A percentile compares a stretch with the other conserved stretches of the same genome.
phyloP scores from a whole-genome alignment of 2,329 filamentous ascomycete genomes.

The Penicillium brasilianum region DNA sequence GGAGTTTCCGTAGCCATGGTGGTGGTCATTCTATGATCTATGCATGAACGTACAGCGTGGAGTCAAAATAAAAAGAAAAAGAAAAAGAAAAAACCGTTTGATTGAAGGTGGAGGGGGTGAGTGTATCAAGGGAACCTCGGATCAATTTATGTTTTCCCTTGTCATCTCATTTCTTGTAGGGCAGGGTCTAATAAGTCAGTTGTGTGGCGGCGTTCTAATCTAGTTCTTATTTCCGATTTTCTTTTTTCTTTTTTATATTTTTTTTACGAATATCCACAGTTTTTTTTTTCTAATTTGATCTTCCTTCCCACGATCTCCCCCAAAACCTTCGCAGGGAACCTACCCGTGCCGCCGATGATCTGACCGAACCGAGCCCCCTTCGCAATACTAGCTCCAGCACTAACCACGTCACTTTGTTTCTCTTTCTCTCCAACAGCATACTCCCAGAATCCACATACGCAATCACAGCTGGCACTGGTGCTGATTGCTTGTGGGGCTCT shows the following conservation, averaged over 20 bases:
- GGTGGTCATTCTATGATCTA: background rate
- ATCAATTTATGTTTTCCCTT: background rate
- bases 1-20: background rate
- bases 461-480: background rate
- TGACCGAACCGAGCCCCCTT: background rate
- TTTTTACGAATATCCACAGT: no score
- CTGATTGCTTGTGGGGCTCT: background rate
- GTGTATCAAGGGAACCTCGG: background rate
- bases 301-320: background rate
- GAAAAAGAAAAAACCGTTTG: background rate
- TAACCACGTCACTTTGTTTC: slow-evolving; percentile 5
- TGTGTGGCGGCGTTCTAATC: background rate
- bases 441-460: background rate
- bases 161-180: background rate
- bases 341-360: slow-evolving; percentile 1
- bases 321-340: background rate
- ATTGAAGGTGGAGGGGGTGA: background rate
- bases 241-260: background rate
- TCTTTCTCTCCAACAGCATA: background rate
- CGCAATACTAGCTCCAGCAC: background rate
- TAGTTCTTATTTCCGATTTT: background rate
- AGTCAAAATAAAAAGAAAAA: background rate
- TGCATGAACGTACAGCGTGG: background rate
- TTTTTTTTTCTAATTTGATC: background rate
- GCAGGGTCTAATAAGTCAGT: background rate